Evolutionary conservation across 306 rosid species (phyloP), one percentile per base, ranked within the genome.

Genomic region (Spatholobus suberectus): DNA sequence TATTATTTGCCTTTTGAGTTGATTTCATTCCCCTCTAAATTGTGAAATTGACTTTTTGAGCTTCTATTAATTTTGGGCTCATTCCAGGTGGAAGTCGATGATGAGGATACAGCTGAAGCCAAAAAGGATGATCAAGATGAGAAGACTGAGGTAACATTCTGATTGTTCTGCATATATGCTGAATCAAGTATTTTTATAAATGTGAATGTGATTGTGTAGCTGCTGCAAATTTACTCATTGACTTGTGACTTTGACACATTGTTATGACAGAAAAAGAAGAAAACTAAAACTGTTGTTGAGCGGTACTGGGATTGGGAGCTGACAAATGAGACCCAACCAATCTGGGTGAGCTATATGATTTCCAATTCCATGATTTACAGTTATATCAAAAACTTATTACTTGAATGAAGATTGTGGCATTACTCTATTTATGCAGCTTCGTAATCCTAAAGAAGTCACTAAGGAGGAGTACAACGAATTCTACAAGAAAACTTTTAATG

Each of bases 281-380:
- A 92, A 85, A 96, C 97, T 15, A 92, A 92, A 91, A 96, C 98
- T 73, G 95, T 96, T 80, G 92, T 92, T 73, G 95, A 94, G 88
- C 89, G 83, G 58, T 94, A 96, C 79, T 96, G 99, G 99, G 98
- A 96, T 81, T 96, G 99, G 99, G 99, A 92, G 79, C 98, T 94
- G 61, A 79, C 84, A 15, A 96, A 96, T 77, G 99, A 96, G 85
- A 94, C 97, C 21, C 98, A 96, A 55, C 99, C 99, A 21, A 88
- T 96, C 52, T 96, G 99, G 99, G 99, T 90, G 81, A 84, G 95
- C 80, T 73, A 32, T 82, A 59, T 37, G 65, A 13, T 59, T 76
- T 83, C 51, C 29, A 34, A 58, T 68, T 55, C 34, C 84, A 57
- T 52, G 23, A 47, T 49, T 44, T 75, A 32, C 73, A 26, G 47